Conservation (phyloP, 2,329 filamentous ascomycete species). For the Neoascochyta sp. region DNA sequence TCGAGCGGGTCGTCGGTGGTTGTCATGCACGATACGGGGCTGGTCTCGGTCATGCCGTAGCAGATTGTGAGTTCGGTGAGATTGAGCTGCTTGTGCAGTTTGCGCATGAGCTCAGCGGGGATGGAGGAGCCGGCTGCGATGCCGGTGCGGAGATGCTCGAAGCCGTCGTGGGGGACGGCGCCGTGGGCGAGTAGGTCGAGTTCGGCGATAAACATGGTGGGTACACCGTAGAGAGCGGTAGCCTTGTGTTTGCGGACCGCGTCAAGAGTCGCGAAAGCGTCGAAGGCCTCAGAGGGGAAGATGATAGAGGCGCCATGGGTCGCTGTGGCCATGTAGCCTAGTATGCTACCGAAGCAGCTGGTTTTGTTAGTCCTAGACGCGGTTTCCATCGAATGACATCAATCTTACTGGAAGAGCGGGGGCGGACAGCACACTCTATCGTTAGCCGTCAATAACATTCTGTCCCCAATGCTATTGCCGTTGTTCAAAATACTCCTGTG, state of each 20-base stretch:
- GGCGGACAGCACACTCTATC: conserved; percentile 68
- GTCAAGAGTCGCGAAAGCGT: conserved; percentile 67
- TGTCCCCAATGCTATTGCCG: conserved; percentile 73
- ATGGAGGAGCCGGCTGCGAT: conserved; percentile 88
- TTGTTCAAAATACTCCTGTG: conserved; percentile 92
- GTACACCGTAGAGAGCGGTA: conserved; percentile 78
- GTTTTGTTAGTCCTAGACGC: conserved; percentile 5
- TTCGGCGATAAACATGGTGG: conserved; percentile 91
- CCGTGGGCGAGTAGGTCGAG: conserved; percentile 68
- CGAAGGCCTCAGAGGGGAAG: conserved; percentile 83
- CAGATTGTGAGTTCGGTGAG: conserved; percentile 83
- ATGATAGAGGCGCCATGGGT: conserved; percentile 79
- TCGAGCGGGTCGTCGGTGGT: conserved; percentile 68
- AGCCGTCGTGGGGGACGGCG: conserved; percentile 46
- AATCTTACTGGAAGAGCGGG: conserved; percentile 48
- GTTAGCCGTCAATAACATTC: conserved; percentile 72
- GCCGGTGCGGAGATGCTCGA: conserved; percentile 72
- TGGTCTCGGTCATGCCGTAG: conserved; percentile 95
- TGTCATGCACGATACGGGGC: conserved; percentile 74
- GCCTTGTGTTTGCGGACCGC: conserved; percentile 60
- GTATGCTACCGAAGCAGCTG: conserved; percentile 79
- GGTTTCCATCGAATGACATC: background rate
- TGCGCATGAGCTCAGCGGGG: conserved; percentile 74
- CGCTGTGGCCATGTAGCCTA: conserved; percentile 95
- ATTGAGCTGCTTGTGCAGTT: conserved; percentile 69